phyloP scores from a whole-genome alignment of 2,329 filamentous ascomycete genomes.

The Xylariaceae sp. region DNA sequence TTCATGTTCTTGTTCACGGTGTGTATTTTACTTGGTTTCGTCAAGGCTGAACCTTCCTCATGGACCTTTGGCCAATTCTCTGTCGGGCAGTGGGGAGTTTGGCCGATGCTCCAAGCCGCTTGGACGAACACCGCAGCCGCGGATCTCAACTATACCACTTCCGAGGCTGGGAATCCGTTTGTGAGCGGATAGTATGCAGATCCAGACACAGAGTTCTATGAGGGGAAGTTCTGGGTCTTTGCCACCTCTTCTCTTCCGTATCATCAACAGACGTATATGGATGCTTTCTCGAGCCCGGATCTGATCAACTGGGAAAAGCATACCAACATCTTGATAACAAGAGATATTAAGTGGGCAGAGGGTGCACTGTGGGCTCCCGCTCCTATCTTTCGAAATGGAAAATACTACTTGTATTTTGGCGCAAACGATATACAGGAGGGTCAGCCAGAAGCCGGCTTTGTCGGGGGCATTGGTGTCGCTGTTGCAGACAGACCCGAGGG shows the following conservation, averaged over 20 bases:
- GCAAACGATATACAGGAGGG: slow-evolving; percentile 43
- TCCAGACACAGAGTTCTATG: slow-evolving; percentile 45
- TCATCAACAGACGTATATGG: slow-evolving; percentile 45
- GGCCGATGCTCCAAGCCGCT: too few species aligned
- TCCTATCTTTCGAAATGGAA: slow-evolving; percentile 39
- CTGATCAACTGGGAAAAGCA: slow-evolving; percentile 47
- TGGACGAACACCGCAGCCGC: too few species aligned
- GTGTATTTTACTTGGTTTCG: too few species aligned
- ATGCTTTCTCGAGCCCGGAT: slow-evolving; percentile 48
- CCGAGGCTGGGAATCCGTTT: slow-evolving; percentile 45
- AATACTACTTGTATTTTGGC: slow-evolving; percentile 48
- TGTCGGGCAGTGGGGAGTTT: neutral
- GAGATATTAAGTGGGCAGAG: slow-evolving; percentile 40
- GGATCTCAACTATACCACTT: slow-evolving; percentile 37
- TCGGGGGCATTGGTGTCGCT: slow-evolving; percentile 42
- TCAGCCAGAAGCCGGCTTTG: slow-evolving; percentile 22
- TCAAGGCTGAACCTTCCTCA: too few species aligned
- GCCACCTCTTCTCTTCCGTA: slow-evolving; percentile 43
- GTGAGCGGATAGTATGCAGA: slow-evolving; percentile 49
- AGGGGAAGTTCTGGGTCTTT: slow-evolving; percentile 44
- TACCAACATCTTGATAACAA: slow-evolving; percentile 38
- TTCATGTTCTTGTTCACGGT: too few species aligned
- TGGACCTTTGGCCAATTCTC: too few species aligned
- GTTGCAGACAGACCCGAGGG: slow-evolving; percentile 35
- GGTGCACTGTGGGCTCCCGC: slow-evolving; percentile 47